Evolutionary conservation across 2,329 filamentous ascomycete genomes (phyloP), one percentile per base, ranked within the genome.

Genomic region (Botryotinia calthae): DNA sequence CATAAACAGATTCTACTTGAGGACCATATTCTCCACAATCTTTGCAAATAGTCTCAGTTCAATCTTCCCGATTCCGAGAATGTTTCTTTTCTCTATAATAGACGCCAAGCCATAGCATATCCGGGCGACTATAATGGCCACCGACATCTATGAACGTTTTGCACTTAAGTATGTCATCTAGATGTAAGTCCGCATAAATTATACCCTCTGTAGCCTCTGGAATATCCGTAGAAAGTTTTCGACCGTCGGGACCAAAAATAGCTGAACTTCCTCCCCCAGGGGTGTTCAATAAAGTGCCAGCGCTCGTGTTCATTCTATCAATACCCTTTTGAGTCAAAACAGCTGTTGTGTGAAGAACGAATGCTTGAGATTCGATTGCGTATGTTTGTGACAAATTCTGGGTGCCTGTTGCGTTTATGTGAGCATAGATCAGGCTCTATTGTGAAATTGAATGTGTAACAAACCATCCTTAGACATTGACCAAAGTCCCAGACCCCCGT

Each of bases 331-430:
- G 82, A 16, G 84, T 86, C 40, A 89, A 83, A 16, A 85, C 82
- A 77, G 88, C 85, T 78, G 86, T 87, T 0, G 87, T 86, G 0
- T 86, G 86, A 20, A 89, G 82, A 0, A 85, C 86, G 82, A 85
- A 89, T 0, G 86, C 84, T 2, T 85, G 86, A 1, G 86, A 88
- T 80, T 89, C 87, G 71, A 87, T 86, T 40, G 87, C 87, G 73
- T 88, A 89, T 4, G 84, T 85, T 25, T 86, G 86, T 7, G 86
- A 87, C 4, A 89, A 85, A 10, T 86, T 81, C 6, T 87, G 83
- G 82, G 34, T 31, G 18, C 54, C 71, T 70, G 12, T 20, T 40
- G 10, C 8, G 22, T 20, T 40, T 8, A 37, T 20, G 34, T 42
- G 34, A 37, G 34, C 42, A 28, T 28, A 9, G 31, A 40, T 25